These are phyloP conservation scores for Blastomyces emzantsi DNA, from an alignment of 2,329 filamentous ascomycete species.

Conservation along the genomic window DNA sequence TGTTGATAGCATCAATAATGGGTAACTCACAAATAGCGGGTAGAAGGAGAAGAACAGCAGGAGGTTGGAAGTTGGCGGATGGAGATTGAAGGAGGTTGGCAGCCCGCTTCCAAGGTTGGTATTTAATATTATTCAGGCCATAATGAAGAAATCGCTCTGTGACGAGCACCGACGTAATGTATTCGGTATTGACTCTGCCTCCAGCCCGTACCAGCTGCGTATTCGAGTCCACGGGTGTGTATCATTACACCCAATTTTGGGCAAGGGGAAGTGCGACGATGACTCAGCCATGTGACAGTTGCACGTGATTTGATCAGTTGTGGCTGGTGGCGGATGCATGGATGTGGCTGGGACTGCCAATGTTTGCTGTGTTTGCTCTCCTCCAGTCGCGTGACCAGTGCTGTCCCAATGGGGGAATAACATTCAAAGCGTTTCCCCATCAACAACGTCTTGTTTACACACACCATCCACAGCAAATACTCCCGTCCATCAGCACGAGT, in stretches of 20 bases:
- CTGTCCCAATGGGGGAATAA: not conserved
- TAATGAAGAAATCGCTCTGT: no score
- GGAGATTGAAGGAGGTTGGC: not conserved
- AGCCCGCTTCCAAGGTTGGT: not conserved
- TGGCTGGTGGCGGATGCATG: not conserved
- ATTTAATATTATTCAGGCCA: not conserved
- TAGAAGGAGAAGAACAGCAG: not conserved
- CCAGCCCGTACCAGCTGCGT: not conserved
- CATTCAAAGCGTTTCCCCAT: slow-evolving; percentile 17
- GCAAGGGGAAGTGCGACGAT: not conserved
- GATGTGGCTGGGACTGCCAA: not conserved
- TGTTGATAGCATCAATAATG: not conserved
- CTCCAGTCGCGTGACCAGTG: not conserved
- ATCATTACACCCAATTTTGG: not conserved
- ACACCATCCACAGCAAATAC: not conserved
- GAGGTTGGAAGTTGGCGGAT: not conserved
- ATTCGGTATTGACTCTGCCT: not conserved
- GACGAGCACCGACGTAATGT: not conserved
- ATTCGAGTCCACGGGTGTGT: not conserved
- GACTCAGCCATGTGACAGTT: not conserved
- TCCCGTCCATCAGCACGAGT: not conserved
- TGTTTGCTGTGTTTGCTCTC: not conserved
- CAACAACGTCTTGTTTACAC: slow-evolving; percentile 19
- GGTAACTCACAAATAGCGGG: not conserved
- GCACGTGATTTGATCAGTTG: not conserved